Percentiles rank a stretch among this genome's conserved stretches.
Evolutionary conservation across 176 grass and related monocot genomes (phyloP).

Genomic region (Triticum turgidum): DNA sequence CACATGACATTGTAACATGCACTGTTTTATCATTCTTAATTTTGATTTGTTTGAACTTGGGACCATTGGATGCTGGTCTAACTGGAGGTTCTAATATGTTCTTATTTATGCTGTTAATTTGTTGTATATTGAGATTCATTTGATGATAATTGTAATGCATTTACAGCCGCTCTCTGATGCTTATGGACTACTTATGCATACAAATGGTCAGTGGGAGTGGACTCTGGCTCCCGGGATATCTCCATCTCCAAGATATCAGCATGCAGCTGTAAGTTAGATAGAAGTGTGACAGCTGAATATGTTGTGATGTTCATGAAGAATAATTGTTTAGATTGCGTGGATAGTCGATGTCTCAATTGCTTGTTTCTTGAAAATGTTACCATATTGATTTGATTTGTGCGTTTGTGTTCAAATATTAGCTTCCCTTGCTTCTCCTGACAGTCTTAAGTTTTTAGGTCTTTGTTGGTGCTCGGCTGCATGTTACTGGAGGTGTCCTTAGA

Average conservation of each 20-base stretch:
- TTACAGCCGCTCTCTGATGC: slow-evolving; percentile 89
- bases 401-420: background rate
- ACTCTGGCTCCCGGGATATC: slow-evolving; percentile 95
- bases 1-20: background rate
- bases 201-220: slow-evolving; percentile 97
- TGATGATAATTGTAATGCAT: slow-evolving; percentile 34
- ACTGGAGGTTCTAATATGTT: slow-evolving; percentile 4
- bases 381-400: slow-evolving; percentile 28
- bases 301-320: slow-evolving; percentile 24
- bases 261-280: slow-evolving; percentile 84
- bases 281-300: slow-evolving; percentile 20
- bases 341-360: slow-evolving; percentile 12
- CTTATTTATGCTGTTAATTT: slow-evolving; percentile 11
- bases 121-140: slow-evolving; percentile 1
- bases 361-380: slow-evolving; percentile 19
- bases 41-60: slow-evolving; percentile 23
- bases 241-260: slow-evolving; percentile 98
- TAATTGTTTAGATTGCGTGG: background rate
- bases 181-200: slow-evolving; percentile 98
- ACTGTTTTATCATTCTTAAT: background rate
- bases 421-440: slow-evolving; percentile 47
- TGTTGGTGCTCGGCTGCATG: slow-evolving; percentile 94
- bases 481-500: slow-evolving; percentile 96
- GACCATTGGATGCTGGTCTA: background rate
- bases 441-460: slow-evolving; percentile 66